Evolutionary conservation across 306 rosid genomes (phyloP).

Genomic region (Cucurbita argyrosperma): DNA sequence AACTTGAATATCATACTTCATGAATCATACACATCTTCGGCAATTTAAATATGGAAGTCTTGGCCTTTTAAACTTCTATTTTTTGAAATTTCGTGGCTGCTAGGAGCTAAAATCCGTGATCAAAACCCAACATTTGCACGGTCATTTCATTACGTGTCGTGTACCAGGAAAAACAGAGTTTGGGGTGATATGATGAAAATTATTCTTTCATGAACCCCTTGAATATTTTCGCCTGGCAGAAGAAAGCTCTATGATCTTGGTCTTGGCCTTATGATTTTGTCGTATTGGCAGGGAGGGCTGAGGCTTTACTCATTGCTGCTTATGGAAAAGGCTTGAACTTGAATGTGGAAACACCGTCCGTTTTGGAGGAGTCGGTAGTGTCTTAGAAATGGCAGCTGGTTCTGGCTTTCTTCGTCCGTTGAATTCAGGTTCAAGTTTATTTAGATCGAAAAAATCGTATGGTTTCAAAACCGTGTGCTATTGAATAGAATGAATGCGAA

Average conservation of each 20-base stretch:
- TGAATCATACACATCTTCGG: background rate
- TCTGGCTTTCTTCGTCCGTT: background rate
- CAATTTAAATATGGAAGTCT: background rate
- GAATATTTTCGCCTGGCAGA: background rate
- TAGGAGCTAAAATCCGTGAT: background rate
- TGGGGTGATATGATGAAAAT: background rate
- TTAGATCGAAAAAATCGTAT: too few species aligned
- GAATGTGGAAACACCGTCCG: background rate
- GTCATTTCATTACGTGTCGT: background rate
- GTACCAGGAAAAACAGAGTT: background rate
- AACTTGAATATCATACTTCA: background rate
- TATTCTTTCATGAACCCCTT: background rate
- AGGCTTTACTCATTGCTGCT: conserved; percentile 89
- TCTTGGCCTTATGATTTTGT: background rate
- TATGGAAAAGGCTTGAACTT: conserved; percentile 48
- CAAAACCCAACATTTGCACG: background rate
- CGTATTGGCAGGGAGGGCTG: conserved; percentile 71
- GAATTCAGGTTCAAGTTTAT: background rate
- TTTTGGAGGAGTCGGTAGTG: background rate
- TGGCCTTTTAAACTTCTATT: background rate
- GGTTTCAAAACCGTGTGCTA: too few species aligned
- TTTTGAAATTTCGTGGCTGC: background rate
- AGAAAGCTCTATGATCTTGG: background rate
- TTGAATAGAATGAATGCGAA: background rate
- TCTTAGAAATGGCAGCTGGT: background rate